Conservation (phyloP, 106 monocot genomes). For the Allium cepa region DNA sequence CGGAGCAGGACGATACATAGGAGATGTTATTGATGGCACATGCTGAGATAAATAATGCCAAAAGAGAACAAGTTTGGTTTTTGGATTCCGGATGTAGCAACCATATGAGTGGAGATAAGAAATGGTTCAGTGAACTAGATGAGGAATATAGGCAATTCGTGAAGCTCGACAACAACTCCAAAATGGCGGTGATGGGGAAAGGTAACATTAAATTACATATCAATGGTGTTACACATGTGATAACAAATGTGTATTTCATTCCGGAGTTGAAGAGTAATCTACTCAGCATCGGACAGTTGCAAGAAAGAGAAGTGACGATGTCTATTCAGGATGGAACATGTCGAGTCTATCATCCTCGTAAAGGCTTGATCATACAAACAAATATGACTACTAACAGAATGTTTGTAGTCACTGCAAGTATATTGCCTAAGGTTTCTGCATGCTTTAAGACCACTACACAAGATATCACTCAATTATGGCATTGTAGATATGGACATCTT, state of each 20-base stretch:
- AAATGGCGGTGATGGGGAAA: background rate
- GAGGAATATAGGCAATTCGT: background rate
- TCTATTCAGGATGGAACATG: background rate
- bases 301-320: background rate
- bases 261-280: constrained; percentile 3
- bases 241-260: constrained; percentile 3
- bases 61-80: background rate
- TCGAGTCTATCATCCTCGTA: constrained; percentile 2
- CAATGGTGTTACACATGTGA: constrained; percentile 3
- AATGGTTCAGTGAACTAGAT: constrained; percentile 1
- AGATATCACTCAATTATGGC: background rate
- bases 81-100: constrained; percentile 2
- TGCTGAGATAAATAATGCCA: background rate
- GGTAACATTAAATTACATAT: background rate
- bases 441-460: background rate
- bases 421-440: no score
- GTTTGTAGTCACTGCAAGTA: background rate
- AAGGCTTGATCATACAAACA: constrained; percentile 4
- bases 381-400: constrained; percentile 4
- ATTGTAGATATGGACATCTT: constrained; percentile 1
- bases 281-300: background rate
- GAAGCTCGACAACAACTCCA: background rate
- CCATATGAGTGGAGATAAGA: background rate
- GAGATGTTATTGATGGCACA: constrained; percentile 2
- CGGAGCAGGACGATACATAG: background rate